These are phyloP conservation scores for Vitis amurensis DNA, from an alignment of 164 flowering plant genomes.

Conservation along the genomic window DNA sequence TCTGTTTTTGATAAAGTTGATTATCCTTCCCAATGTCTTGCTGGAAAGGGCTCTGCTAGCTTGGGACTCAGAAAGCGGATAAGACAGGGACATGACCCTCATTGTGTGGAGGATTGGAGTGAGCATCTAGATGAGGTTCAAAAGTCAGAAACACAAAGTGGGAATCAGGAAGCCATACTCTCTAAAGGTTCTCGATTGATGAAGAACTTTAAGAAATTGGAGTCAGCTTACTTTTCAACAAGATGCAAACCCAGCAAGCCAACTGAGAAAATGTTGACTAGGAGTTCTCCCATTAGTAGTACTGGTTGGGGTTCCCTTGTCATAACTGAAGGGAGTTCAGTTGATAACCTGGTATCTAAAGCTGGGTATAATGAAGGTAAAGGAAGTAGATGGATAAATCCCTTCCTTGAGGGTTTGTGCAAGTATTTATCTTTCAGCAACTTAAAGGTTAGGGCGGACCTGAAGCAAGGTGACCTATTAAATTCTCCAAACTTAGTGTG, in stretches of 20 bases:
- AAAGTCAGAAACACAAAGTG: constrained; percentile 29
- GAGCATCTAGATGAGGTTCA: constrained; percentile 30
- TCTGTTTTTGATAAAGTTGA: constrained; percentile 21
- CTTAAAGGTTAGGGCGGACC: constrained; percentile 78
- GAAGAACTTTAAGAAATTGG: constrained; percentile 85
- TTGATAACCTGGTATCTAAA: constrained; percentile 50
- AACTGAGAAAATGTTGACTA: constrained; percentile 24
- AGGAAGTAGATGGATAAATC: constrained; percentile 71
- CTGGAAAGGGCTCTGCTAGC: constrained; percentile 37
- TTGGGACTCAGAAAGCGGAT: constrained; percentile 61
- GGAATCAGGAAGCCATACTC: constrained; percentile 38
- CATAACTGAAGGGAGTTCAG: constrained; percentile 73
- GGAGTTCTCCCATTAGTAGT: constrained; percentile 47
- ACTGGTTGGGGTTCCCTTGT: constrained; percentile 57
- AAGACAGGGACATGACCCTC: constrained; percentile 30
- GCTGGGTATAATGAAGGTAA: constrained; percentile 34
- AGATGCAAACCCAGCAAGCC: constrained; percentile 56
- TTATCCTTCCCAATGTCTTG: constrained; percentile 20
- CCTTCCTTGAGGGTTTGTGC: constrained; percentile 91
- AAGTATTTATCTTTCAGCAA: constrained; percentile 84
- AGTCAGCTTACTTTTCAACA: constrained; percentile 76
- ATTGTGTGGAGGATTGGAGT: constrained; percentile 32
- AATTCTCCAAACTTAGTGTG: constrained; percentile 92
- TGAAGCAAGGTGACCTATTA: constrained; percentile 92
- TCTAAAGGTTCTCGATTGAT: constrained; percentile 66